A percentile compares a stretch with the other conserved stretches of the same genome.
phyloP scores from a whole-genome alignment of 129 eudicot species.

The Erigeron canadensis region DNA sequence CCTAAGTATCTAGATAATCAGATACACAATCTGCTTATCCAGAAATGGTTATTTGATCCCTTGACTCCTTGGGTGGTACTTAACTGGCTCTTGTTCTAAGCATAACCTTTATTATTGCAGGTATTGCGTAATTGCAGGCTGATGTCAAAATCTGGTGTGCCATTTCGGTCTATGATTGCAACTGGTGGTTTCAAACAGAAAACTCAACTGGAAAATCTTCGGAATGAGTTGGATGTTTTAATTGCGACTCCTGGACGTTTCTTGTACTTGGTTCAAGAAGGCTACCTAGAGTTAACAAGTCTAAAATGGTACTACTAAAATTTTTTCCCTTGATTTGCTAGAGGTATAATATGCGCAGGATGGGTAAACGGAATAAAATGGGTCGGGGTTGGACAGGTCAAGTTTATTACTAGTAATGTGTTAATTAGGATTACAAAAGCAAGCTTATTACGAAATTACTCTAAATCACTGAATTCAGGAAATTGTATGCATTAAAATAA shows the following conservation, averaged over 20 bases:
- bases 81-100: not conserved
- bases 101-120: slow-evolving; percentile 39
- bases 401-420: not conserved
- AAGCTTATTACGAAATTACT: not conserved
- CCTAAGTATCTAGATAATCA: too few species aligned
- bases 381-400: not conserved
- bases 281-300: slow-evolving; percentile 63
- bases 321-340: not conserved
- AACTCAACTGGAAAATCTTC: slow-evolving; percentile 87
- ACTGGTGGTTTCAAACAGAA: slow-evolving; percentile 93
- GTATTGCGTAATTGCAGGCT: slow-evolving; percentile 79
- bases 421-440: not conserved
- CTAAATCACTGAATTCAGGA: not conserved
- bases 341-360: not conserved
- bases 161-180: slow-evolving; percentile 92
- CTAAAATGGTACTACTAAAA: slow-evolving; percentile 55
- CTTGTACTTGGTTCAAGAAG: slow-evolving; percentile 75
- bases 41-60: not conserved
- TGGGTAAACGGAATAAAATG: not conserved
- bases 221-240: slow-evolving; percentile 76
- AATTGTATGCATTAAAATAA: not conserved
- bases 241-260: slow-evolving; percentile 97
- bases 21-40: not conserved
- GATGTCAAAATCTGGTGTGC: slow-evolving; percentile 79
- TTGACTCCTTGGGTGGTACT: not conserved